Conservation (phyloP, 1,284 basidiomycete genomes). For the Heterobasidion annosum region DNA sequence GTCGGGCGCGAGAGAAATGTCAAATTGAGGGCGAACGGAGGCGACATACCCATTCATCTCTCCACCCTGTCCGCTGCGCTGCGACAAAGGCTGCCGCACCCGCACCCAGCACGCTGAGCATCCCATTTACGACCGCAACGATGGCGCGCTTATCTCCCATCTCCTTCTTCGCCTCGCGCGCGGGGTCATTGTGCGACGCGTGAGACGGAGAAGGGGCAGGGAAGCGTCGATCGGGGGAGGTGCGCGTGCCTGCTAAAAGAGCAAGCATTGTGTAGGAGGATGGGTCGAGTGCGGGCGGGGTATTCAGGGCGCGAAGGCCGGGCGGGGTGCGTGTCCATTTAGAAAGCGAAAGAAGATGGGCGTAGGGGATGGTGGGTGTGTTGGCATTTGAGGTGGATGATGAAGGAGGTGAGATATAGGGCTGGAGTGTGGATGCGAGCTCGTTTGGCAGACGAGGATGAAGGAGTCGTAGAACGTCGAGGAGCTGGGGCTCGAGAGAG, state of each 20-base stretch:
- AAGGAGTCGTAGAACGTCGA: slow-evolving; percentile 36
- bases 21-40: neutral
- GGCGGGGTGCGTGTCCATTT: slow-evolving; percentile 53
- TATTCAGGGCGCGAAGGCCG: slow-evolving; percentile 34
- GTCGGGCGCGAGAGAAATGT: neutral
- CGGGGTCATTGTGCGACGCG: slow-evolving; percentile 21
- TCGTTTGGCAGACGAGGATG: slow-evolving; percentile 28
- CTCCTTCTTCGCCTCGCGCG: slow-evolving; percentile 29
- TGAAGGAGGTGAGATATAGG: slow-evolving; percentile 24
- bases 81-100: slow-evolving; percentile 68
- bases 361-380: slow-evolving; percentile 44
- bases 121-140: slow-evolving; percentile 57
- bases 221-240: slow-evolving; percentile 64
- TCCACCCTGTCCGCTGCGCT: slow-evolving; percentile 52
- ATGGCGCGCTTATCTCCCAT: slow-evolving; percentile 55
- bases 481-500: slow-evolving; percentile 60
- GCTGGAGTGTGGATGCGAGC: slow-evolving; percentile 35
- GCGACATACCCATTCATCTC: slow-evolving; percentile 59
- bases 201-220: slow-evolving; percentile 30
- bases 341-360: slow-evolving; percentile 48
- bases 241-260: slow-evolving; percentile 66
- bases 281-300: slow-evolving; percentile 37
- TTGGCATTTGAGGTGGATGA: slow-evolving; percentile 1
- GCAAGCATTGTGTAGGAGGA: slow-evolving; percentile 57
- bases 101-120: slow-evolving; percentile 59